phyloP scores from a whole-genome alignment of 169 alveolate genomes.

The Eimeria necatrix region DNA sequence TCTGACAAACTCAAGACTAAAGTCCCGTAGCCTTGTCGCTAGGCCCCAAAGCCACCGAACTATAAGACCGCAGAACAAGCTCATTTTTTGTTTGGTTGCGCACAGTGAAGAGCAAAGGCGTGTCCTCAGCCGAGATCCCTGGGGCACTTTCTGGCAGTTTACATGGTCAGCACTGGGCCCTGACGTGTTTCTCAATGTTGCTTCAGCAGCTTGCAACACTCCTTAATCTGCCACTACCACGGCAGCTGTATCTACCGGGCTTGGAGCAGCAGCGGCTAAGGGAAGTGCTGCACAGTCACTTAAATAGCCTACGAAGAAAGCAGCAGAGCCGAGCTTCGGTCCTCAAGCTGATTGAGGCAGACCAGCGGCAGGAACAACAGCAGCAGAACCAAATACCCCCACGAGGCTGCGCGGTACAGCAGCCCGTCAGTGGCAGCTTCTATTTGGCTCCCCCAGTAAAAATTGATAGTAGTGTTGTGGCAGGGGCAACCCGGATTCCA shows the following conservation, averaged over 20 bases:
- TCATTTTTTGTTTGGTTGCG: too few relatives aligned
- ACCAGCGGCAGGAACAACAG: not conserved
- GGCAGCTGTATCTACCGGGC: slow-evolving; percentile 8
- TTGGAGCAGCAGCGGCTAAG: not conserved
- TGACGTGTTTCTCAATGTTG: not conserved
- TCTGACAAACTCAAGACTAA: too few relatives aligned
- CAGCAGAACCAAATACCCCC: not conserved
- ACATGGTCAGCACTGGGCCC: not conserved
- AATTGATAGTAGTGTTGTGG: too few relatives aligned
- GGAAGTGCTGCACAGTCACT: not conserved
- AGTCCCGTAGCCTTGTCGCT: too few relatives aligned
- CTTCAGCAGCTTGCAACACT: slow-evolving; percentile 18
- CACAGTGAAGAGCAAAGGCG: too few relatives aligned
- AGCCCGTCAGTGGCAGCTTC: not conserved
- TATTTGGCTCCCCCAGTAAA: too few relatives aligned
- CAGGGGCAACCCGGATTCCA: too few relatives aligned
- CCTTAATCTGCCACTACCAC: slow-evolving; percentile 20
- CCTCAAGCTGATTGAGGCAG: not conserved
- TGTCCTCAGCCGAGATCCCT: not conserved
- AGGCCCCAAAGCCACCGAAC: too few relatives aligned
- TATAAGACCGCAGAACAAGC: too few relatives aligned
- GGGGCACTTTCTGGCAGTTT: not conserved
- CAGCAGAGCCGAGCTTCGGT: not conserved
- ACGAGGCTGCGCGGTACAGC: not conserved
- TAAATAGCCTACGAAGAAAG: not conserved